Evolutionary conservation across 106 monocot genomes (phyloP).

Genomic region (Platanthera guangdongensis): DNA sequence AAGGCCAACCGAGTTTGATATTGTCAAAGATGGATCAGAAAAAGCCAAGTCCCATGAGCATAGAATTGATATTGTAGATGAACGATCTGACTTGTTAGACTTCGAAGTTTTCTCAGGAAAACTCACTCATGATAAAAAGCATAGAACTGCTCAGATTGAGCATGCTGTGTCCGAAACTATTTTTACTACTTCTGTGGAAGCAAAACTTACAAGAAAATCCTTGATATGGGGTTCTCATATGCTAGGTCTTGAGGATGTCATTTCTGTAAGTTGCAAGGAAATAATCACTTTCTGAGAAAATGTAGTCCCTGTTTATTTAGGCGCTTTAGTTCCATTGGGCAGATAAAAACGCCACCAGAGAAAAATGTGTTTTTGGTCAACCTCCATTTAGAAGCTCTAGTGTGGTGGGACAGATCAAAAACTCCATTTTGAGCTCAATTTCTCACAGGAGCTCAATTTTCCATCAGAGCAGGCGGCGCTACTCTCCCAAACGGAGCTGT

Average conservation of each 20-base stretch:
- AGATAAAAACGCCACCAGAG: no score
- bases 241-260: slow-evolving; percentile 69
- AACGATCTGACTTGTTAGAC: slow-evolving; percentile 77
- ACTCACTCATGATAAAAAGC: slow-evolving; percentile 57
- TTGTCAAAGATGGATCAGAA: slow-evolving; percentile 32
- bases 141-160: slow-evolving; percentile 19
- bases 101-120: slow-evolving; percentile 83
- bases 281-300: not conserved
- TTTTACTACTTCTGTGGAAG: slow-evolving; percentile 39
- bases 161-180: slow-evolving; percentile 22
- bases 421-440: no score
- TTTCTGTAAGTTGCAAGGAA: slow-evolving; percentile 70
- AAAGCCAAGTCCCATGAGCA: slow-evolving; percentile 60
- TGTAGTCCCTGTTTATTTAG: no score
- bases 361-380: no score
- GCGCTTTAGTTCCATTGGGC: no score
- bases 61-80: slow-evolving; percentile 82
- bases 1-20: slow-evolving; percentile 25
- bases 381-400: no score
- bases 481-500: no score
- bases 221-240: slow-evolving; percentile 78
- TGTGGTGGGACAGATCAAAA: no score
- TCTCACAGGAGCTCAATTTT: no score
- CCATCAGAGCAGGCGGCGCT: no score
- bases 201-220: slow-evolving; percentile 79